Evolutionary conservation across 768 basidiomycete genomes (phyloP), one percentile per base, ranked within the genome.

Genomic region (Gymnopilus junonius): DNA sequence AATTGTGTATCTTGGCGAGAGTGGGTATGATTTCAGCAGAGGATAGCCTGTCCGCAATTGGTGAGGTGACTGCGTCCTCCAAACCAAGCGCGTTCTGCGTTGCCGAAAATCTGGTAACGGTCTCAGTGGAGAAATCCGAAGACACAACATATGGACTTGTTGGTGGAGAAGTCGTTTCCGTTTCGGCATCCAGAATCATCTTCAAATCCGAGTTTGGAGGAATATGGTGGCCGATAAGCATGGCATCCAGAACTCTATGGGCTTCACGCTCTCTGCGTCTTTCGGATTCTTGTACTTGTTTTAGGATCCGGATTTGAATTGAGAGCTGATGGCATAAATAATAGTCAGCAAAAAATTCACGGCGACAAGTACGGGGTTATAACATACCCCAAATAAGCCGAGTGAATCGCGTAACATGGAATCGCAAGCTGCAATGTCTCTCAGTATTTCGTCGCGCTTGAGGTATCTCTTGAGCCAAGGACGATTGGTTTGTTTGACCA

Each of bases 381-480:
- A 5, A 72, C 80, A 42, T 61, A 85, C 83, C 34, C 83, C 78
- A 69, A 91, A 89, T 70, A 87, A 79, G n/a, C 74, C 73, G 40
- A 90, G 72, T 4, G 86, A 86, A 58, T 91, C 87, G 4, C 79
- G 80, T 21, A 93, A 80, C 4, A 77, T 77, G 8, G 77, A 75
- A 58, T 88, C 84, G 55, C 88, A 87, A 1, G 59, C 77, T 0
- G 73, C 63, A 14, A 94, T 85, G 32, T 84, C 82, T 2, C 78
- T 75, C 15, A 81, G 70, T 29, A 88, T 88, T 65, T 93, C 91
- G 39, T 91, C 88, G 43, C 90, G 84, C 70, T 87, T 87, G 39
- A 94, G 80, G 69, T 91, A 94, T 4, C 91, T 82, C 73, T 92
- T 91, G 65, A 94, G 75, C 76, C 93, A 94, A 0, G 92, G 89